These are phyloP conservation scores for Pestalotiopsis sp. DNA, from an alignment of 2,329 filamentous ascomycete genomes.

Conservation along the genomic window DNA sequence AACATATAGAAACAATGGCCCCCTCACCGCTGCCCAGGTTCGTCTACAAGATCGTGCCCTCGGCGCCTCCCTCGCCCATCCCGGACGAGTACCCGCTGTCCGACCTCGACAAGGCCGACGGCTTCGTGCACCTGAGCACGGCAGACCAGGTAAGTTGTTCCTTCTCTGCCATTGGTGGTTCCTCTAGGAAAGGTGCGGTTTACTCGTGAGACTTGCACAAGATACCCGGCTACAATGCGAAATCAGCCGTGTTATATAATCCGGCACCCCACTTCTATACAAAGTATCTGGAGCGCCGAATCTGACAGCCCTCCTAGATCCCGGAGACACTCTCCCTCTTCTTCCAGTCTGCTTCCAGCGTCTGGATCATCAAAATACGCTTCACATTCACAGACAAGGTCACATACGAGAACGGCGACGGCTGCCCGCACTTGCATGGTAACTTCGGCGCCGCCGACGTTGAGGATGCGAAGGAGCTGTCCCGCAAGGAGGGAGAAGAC, in stretches of 20 bases:
- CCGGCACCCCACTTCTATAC: background rate
- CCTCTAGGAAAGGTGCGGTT: too few species aligned
- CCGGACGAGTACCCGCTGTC: conserved; percentile 57
- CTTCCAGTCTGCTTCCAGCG: conserved; percentile 22
- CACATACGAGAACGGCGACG: conserved; percentile 54
- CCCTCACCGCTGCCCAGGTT: conserved; percentile 37
- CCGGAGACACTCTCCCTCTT: conserved; percentile 30
- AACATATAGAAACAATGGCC: conserved; percentile 17
- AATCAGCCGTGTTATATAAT: too few species aligned
- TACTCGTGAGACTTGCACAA: too few species aligned
- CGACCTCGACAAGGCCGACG: conserved; percentile 58
- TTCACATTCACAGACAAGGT: conserved; percentile 43
- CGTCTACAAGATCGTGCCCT: conserved; percentile 62
- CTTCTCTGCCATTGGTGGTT: background rate
- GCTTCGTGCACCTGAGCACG: conserved; percentile 62
- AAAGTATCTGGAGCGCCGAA: background rate
- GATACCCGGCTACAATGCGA: too few species aligned
- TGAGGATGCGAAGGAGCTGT: conserved; percentile 45
- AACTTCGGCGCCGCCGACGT: conserved; percentile 56
- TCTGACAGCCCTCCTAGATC: conserved; percentile 21
- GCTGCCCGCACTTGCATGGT: conserved; percentile 60
- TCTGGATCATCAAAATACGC: conserved; percentile 46
- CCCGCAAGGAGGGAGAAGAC: conserved; percentile 39
- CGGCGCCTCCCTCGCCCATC: conserved; percentile 51
- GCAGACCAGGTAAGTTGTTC: conserved; percentile 46